phyloP scores from a whole-genome alignment of 1,139 yeast genomes.

The Eremothecium cymbalariae region DNA sequence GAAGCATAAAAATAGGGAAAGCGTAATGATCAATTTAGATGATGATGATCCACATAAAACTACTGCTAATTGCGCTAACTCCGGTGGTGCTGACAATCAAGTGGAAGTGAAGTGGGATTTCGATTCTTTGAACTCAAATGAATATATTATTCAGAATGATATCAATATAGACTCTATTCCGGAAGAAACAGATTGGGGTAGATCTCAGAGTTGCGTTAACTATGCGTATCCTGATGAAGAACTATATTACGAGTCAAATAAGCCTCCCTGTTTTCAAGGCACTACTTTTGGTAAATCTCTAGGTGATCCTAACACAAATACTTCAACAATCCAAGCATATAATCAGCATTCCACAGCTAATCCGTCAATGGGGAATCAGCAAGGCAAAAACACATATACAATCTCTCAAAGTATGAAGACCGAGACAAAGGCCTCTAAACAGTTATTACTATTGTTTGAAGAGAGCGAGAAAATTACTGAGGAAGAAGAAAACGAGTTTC shows the following conservation, averaged over 20 bases:
- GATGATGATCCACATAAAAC: conserved; percentile 24
- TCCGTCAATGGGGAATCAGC: conserved; percentile 13
- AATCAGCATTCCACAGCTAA: conserved; percentile 9
- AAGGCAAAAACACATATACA: conserved; percentile 13
- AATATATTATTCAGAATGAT: conserved; percentile 62
- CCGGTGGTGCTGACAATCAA: conserved; percentile 21
- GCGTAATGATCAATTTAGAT: conserved; percentile 29
- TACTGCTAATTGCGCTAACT: conserved; percentile 21
- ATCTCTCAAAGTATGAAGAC: conserved; percentile 8
- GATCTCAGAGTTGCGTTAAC: conserved; percentile 31
- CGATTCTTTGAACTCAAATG: conserved; percentile 65
- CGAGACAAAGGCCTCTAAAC: conserved; percentile 57
- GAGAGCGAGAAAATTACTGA: conserved; percentile 30
- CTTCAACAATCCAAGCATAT: conserved; percentile 21
- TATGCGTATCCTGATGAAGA: conserved; percentile 36
- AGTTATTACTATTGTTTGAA: conserved; percentile 64
- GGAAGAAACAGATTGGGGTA: conserved; percentile 31
- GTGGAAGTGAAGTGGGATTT: conserved; percentile 84
- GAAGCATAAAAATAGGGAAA: conserved; percentile 41
- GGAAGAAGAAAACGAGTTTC: conserved; percentile 17
- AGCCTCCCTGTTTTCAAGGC: conserved; percentile 29
- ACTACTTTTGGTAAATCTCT: conserved; percentile 31
- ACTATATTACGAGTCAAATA: conserved; percentile 21
- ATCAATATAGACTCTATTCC: conserved; percentile 43
- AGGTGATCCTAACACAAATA: conserved; percentile 18